Percentiles rank a stretch among this genome's conserved stretches.
These are phyloP conservation scores for Monosporascus sp. DNA, from an alignment of 2,329 filamentous ascomycete genomes.

Conservation along the genomic window DNA sequence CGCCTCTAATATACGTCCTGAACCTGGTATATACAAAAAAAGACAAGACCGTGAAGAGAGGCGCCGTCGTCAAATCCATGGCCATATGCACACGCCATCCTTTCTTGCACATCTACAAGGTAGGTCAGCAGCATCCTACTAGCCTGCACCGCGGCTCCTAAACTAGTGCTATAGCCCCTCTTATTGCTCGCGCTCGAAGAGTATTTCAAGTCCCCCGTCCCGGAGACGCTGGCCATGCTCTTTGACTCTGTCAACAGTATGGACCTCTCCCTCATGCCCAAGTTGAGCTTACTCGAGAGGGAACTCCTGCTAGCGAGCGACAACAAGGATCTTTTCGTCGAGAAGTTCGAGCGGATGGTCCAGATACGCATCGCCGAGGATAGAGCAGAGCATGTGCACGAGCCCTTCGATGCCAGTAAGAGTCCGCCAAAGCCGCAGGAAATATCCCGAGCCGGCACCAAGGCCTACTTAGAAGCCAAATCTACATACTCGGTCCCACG, in stretches of 20 bases:
- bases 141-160: background rate
- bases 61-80: constrained; percentile 96
- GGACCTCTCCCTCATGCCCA: constrained; percentile 92
- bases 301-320: constrained; percentile 85
- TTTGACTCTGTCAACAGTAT: constrained; percentile 94
- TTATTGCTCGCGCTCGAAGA: constrained; percentile 88
- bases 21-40: constrained; percentile 98
- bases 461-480: constrained; percentile 57
- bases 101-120: constrained; percentile 98
- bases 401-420: constrained; percentile 42
- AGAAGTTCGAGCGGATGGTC: constrained; percentile 96
- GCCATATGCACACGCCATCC: constrained; percentile 97
- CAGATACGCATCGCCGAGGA: constrained; percentile 72
- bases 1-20: constrained; percentile 91
- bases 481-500: constrained; percentile 73
- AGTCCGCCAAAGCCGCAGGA: constrained; percentile 43
- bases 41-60: constrained; percentile 87
- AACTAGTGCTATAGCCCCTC: constrained; percentile 60
- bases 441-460: constrained; percentile 58
- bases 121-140: constrained; percentile 31
- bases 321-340: constrained; percentile 92
- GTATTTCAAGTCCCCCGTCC: constrained; percentile 88
- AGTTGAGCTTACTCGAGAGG: constrained; percentile 75
- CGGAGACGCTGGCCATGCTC: constrained; percentile 80
- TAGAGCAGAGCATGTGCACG: constrained; percentile 36